Evolutionary conservation across 345 rosid genomes (phyloP), one percentile per base, ranked within the genome.

Genomic region (Cochlearia excelsa): DNA sequence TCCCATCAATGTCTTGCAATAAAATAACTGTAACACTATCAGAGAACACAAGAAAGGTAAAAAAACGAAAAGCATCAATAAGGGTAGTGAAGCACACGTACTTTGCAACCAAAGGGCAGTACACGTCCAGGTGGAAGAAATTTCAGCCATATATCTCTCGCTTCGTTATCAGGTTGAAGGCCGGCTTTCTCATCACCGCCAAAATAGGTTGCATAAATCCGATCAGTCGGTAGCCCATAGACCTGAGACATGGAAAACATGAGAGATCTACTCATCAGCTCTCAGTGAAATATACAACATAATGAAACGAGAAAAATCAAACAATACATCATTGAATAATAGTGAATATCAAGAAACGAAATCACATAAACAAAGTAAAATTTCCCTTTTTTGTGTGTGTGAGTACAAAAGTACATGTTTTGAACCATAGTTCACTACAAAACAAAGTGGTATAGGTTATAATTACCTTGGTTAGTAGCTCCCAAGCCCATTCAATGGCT

Each of bases 401-500:
- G 1, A 27, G 26, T 30, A 11, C 40, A 52, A 68, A 8, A 4
- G 23, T 16, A 16, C 23, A 16, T 16, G 28, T 35, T 65, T 55
- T 28, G 31, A 55, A 0, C 37, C 2, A 38, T 28, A 55, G 23
- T 16, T 16, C 23, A 16, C 23, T 16, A 16, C 23, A 16, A 63
- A 56, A 54, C 30, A 46, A 54, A 56, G 9, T 38, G 29, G 6
- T 0, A 10, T 0, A 7, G 26, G 38, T 41, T 61, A 7, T 4
- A 50, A 3, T 34, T 42, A 82, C 98, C 94, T 78, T 69, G 1
- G 95, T 85, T 30, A 93, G 80, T 52, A 93, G 88, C 72, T 93
- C 97, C 95, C 97, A 93, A 48, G 92, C 99, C 97, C 97, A 93
- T 58, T 75, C 90, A 46, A 93, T 93, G 3, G 99, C 99, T 61